Conservation (phyloP, 1,284 basidiomycete species). For the Gymnopus androsaceus region DNA sequence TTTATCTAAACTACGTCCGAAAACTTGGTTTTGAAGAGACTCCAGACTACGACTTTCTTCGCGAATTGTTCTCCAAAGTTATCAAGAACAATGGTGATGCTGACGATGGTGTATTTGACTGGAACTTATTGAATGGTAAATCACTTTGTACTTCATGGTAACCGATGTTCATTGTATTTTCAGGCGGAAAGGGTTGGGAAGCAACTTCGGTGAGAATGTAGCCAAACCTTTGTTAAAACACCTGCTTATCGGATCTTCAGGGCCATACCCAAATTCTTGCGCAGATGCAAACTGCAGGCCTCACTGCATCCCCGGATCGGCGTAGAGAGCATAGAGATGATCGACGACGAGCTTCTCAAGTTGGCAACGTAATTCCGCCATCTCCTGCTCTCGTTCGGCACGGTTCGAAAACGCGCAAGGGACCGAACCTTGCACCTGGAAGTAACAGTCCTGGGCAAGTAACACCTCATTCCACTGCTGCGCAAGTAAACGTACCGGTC, state of each 20-base stretch:
- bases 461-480: slow-evolving; percentile 70
- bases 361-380: slow-evolving; percentile 61
- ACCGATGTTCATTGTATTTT: slow-evolving; percentile 1
- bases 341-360: slow-evolving; percentile 59
- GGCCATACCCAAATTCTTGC: slow-evolving; percentile 62
- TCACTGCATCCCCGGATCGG: slow-evolving; percentile 50
- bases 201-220: slow-evolving; percentile 62
- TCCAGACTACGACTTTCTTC: slow-evolving; percentile 94
- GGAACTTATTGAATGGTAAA: slow-evolving; percentile 81
- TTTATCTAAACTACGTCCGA: slow-evolving; percentile 87
- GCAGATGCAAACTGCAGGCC: slow-evolving; percentile 59
- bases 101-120: slow-evolving; percentile 90
- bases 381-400: slow-evolving; percentile 76
- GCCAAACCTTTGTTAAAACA: not conserved
- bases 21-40: slow-evolving; percentile 92
- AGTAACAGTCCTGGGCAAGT: slow-evolving; percentile 49
- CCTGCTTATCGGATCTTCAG: slow-evolving; percentile 28
- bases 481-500: slow-evolving; percentile 71
- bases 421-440: slow-evolving; percentile 57
- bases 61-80: slow-evolving; percentile 90
- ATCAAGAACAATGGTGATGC: slow-evolving; percentile 86
- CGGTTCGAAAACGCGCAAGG: slow-evolving; percentile 66
- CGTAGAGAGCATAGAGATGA: slow-evolving; percentile 59
- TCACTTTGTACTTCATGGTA: slow-evolving; percentile 11
- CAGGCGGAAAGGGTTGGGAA: slow-evolving; percentile 95